Percentiles rank a stretch among this genome's conserved stretches.
Evolutionary conservation across 23 red algal species (phyloP).

Genomic region (Porphyridium purpureum): DNA sequence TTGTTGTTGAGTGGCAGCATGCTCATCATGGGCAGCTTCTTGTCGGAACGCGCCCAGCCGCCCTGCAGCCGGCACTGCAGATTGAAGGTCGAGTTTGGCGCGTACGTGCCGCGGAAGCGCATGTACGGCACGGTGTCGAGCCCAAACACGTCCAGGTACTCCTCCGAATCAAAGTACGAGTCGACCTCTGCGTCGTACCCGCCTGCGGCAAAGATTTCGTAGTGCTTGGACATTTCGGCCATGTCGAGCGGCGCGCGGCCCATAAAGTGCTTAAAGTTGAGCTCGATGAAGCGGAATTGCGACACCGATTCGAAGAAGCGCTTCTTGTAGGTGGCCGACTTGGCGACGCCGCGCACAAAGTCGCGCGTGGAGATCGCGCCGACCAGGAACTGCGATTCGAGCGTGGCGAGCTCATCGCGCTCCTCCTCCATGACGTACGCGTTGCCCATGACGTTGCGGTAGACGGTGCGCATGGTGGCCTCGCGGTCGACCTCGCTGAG

Average conservation of each 20-base stretch:
- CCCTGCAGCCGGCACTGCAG: conserved; percentile 34
- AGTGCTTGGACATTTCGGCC: conserved; percentile 12
- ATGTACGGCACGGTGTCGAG: conserved; percentile 35
- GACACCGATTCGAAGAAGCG: conserved; percentile 42
- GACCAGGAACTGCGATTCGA: conserved; percentile 16
- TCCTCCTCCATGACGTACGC: conserved; percentile 60
- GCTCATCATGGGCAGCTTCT: conserved; percentile 19
- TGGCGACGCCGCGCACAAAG: conserved; percentile 53
- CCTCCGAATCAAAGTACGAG: conserved; percentile 31
- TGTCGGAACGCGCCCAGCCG: conserved; percentile 34
- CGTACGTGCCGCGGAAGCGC: conserved; percentile 56
- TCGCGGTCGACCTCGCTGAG: too few relatives aligned
- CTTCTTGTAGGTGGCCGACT: conserved; percentile 26
- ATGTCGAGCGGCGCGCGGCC: conserved; percentile 28
- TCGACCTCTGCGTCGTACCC: conserved; percentile 42
- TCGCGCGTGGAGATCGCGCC: conserved; percentile 12
- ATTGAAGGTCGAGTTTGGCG: conserved; percentile 43
- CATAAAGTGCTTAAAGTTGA: conserved; percentile 67
- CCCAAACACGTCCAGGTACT: conserved; percentile 25
- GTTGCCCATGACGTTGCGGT: conserved; percentile 65
- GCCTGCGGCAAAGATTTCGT: conserved; percentile 27
- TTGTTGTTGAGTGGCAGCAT: conserved; percentile 15
- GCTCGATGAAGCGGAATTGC: conserved; percentile 48
- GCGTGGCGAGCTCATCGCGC: conserved; percentile 16
- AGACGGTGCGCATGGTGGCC: too few relatives aligned